These are phyloP conservation scores for Thuidium tamariscinum DNA, from an alignment of 225 moss, liverwort and hornwort species.

Conservation along the genomic window DNA sequence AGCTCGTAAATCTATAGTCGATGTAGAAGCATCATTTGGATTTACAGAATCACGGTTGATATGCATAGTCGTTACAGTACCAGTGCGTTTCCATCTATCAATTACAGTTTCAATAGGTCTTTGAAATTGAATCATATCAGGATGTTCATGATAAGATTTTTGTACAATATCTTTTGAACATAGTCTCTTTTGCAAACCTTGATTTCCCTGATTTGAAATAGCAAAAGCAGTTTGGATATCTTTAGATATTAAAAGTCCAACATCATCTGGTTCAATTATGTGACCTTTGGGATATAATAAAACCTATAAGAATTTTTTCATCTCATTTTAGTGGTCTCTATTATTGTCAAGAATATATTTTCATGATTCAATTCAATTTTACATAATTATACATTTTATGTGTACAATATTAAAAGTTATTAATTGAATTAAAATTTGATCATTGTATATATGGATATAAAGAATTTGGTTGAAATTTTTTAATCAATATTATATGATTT, in stretches of 20 bases:
- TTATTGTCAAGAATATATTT: neutral
- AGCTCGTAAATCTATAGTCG: neutral
- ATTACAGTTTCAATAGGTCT: conserved; percentile 23
- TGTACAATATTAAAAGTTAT: neutral
- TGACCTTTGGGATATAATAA: conserved; percentile 77
- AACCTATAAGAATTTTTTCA: neutral
- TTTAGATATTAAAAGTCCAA: conserved; percentile 67
- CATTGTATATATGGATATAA: neutral
- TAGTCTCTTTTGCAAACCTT: neutral
- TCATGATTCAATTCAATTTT: neutral
- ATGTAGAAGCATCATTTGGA: neutral
- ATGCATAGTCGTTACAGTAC: conserved; percentile 6
- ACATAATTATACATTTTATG: too few species aligned
- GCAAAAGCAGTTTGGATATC: conserved; percentile 54
- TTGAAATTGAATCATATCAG: neutral
- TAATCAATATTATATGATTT: too few species aligned
- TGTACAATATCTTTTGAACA: neutral
- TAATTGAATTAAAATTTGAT: neutral
- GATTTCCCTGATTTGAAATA: conserved; percentile 37
- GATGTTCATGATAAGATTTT: conserved; percentile 3
- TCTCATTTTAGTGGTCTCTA: rapidly evolving
- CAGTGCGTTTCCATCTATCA: conserved; percentile 27
- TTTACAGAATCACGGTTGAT: neutral
- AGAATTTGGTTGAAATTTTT: neutral
- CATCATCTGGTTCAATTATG: conserved; percentile 50